These are phyloP conservation scores for Nemania diffusa DNA, from an alignment of 2,329 filamentous ascomycete species.

Conservation along the genomic window DNA sequence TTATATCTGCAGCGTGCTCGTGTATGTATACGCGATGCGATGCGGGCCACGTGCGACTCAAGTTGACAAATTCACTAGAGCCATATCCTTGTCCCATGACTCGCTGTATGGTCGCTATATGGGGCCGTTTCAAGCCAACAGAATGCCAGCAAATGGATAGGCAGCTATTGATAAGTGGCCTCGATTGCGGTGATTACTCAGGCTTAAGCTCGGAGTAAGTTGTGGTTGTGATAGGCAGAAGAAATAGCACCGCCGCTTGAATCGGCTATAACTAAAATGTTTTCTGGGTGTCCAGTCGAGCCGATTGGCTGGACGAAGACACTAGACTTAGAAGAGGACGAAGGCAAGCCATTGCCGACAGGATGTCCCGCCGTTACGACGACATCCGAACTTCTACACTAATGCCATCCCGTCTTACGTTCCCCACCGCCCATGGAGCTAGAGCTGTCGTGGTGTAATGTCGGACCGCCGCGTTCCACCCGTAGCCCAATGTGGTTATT, in stretches of 20 bases:
- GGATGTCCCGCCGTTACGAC: constrained; percentile 14
- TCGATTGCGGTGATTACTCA: neutral
- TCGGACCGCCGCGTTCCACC: constrained; percentile 34
- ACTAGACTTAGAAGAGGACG: constrained; percentile 1
- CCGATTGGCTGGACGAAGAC: constrained; percentile 22
- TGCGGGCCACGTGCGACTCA: constrained; percentile 23
- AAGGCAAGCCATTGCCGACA: constrained; percentile 21
- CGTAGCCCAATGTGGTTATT: constrained; percentile 22
- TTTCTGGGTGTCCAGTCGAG: neutral
- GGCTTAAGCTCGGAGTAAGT: neutral
- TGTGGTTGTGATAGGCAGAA: neutral
- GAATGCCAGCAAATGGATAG: constrained; percentile 1
- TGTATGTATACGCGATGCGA: neutral
- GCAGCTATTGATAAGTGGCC: constrained; percentile 9
- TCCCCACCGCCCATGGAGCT: constrained; percentile 25
- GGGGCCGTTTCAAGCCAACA: constrained; percentile 8
- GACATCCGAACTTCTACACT: constrained; percentile 11
- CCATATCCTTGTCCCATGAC: constrained; percentile 15
- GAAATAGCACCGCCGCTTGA: constrained; percentile 8
- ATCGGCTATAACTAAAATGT: constrained; percentile 18
- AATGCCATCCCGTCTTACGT: constrained; percentile 23
- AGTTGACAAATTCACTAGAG: constrained; percentile 29
- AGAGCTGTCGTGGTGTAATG: constrained; percentile 20
- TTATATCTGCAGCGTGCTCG: constrained; percentile 1
- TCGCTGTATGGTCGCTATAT: too few species aligned